These are phyloP conservation scores for Rossbeevera mucosa DNA, from an alignment of 768 basidiomycete genomes.

Conservation along the genomic window DNA sequence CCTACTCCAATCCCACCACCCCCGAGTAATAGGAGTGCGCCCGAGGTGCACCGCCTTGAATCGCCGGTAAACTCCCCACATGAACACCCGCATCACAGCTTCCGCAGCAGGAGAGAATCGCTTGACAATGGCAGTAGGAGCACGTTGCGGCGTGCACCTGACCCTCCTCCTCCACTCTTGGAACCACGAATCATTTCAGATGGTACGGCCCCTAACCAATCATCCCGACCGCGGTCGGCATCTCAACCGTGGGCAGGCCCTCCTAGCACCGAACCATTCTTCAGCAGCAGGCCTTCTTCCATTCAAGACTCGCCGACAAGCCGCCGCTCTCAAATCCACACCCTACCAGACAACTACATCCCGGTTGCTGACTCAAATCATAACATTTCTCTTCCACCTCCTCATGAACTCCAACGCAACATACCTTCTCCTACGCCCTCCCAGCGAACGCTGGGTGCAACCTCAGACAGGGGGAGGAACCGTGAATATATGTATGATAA, in stretches of 20 bases:
- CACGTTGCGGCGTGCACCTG: slow-evolving; percentile 11
- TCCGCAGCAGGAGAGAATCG: slow-evolving; percentile 19
- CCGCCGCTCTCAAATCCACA: slow-evolving; percentile 18
- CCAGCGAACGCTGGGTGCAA: slow-evolving; percentile 17
- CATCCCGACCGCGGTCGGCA: slow-evolving; percentile 14
- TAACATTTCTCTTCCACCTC: slow-evolving; percentile 45
- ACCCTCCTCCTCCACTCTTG: slow-evolving; percentile 5
- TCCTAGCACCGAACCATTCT: slow-evolving; percentile 5
- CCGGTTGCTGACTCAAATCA: slow-evolving; percentile 38
- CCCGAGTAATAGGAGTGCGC: slow-evolving; percentile 11
- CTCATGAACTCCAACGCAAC: slow-evolving; percentile 40
- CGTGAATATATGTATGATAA: slow-evolving; percentile 26
- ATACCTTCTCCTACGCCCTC: slow-evolving; percentile 29
- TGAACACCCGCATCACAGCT: slow-evolving; percentile 14
- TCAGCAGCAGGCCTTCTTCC: slow-evolving; percentile 13
- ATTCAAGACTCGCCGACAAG: slow-evolving; percentile 18
- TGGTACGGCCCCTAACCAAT: slow-evolving; percentile 11
- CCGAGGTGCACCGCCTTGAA: slow-evolving; percentile 25
- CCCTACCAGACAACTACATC: slow-evolving; percentile 49
- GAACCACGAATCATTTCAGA: slow-evolving; percentile 14
- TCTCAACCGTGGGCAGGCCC: slow-evolving; percentile 18
- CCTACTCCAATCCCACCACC: slow-evolving; percentile 17
- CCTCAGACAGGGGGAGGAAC: slow-evolving; percentile 17
- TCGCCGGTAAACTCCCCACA: slow-evolving; percentile 16
- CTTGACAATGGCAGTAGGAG: slow-evolving; percentile 12